Conservation (phyloP, 345 rosid genomes). For the Aquilaria sinensis region DNA sequence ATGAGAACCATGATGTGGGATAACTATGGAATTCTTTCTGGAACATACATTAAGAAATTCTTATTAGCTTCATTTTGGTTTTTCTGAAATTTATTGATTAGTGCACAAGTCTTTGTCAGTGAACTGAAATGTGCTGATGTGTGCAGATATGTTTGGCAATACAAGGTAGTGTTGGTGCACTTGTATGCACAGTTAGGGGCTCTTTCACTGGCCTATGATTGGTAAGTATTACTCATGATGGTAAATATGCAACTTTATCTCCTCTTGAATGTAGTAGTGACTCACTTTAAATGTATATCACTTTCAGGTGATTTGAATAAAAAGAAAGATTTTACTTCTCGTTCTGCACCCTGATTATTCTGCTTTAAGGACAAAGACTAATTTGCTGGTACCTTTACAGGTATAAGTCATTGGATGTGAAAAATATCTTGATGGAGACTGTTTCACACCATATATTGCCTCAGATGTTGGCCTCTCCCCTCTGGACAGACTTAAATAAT, state of each 20-base stretch:
- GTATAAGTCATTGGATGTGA: slow-evolving; percentile 93
- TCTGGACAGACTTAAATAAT: slow-evolving; percentile 65
- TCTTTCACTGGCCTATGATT: slow-evolving; percentile 64
- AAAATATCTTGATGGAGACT: slow-evolving; percentile 94
- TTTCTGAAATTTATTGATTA: neutral
- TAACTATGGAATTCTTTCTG: too few species aligned
- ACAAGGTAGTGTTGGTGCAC: slow-evolving; percentile 86
- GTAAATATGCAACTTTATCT: too few species aligned
- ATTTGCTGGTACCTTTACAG: slow-evolving; percentile 24
- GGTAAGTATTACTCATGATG: slow-evolving; percentile 32
- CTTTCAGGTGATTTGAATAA: too few species aligned
- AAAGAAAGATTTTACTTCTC: neutral
- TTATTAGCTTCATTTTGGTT: neutral
- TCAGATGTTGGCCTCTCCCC: slow-evolving; percentile 78
- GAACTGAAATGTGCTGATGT: slow-evolving; percentile 12
- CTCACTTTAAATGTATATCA: neutral
- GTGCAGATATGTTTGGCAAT: slow-evolving; percentile 81
- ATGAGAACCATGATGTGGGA: neutral
- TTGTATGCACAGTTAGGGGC: slow-evolving; percentile 80
- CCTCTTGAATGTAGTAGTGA: too few species aligned
- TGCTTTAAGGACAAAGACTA: too few species aligned
- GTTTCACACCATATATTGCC: slow-evolving; percentile 82
- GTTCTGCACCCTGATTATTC: neutral
- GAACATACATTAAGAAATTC: neutral
- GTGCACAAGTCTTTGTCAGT: too few species aligned